Evolutionary conservation across 169 alveolate species (phyloP), one percentile per base, ranked within the genome.

Genomic region (Ichthyophthirius multifiliis): DNA sequence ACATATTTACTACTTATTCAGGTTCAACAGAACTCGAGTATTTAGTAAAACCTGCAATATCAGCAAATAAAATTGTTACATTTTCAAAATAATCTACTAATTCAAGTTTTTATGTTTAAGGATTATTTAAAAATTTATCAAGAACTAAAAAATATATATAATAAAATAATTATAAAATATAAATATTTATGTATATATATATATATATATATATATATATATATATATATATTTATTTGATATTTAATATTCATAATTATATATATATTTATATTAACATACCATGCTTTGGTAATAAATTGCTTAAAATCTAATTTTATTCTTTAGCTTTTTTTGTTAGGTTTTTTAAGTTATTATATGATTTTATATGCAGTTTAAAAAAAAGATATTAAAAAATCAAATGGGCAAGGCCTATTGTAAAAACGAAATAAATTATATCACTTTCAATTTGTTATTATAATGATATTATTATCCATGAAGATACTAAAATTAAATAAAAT

Each of bases 11-110:
- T 0, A 89, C 90, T 41, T 83, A 83, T 35, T 76, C 84, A 2
- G 93, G 88, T 18, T 89, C 86, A 74, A 81, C 88, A 30, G 84
- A 64, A 23, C 84, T 76, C 63, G 90, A 65, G 63, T 89, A 90
- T 27, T 84, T 81, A 34, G 97, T 94, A 39, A 90, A 94, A 9
- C 94, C 91, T 7, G 90, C 95, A 63, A 94, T 94, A 77, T 94
- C 97, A 39, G 96, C 93, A 71, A 87, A 94, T 23, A 94, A 84
- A 32, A 94, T 64, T 15, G 97, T 92, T 31, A 87, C 94, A 67
- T 84, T 88, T 16, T 86, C 93, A 4, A 90, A 67, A 6, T 82
- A 89, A 74, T 94, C 97, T 3, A 55, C 71, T 27, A 55, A 7
- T 9, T 55, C 71, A 2, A 67, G 71, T 31, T 83, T 81, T 18